Evolutionary conservation across 2,329 filamentous ascomycete species (phyloP).

Genomic region (Calonectria hongkongensis): DNA sequence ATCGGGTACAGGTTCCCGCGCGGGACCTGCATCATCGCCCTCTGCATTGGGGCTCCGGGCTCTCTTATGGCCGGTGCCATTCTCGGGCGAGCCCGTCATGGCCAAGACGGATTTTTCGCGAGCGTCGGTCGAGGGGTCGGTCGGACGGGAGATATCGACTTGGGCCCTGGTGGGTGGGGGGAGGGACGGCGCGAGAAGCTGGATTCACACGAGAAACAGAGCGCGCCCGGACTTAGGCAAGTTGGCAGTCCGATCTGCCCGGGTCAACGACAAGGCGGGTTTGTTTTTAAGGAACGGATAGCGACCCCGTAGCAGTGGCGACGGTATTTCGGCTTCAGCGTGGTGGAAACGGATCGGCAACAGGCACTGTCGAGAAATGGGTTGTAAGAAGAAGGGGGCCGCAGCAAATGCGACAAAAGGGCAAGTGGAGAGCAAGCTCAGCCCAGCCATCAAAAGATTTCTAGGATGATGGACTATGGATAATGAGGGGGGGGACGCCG

Average conservation of each 20-base stretch:
- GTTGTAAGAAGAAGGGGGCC: slow-evolving; percentile 27
- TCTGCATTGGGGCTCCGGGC: slow-evolving; percentile 56
- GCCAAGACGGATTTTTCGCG: slow-evolving; percentile 30
- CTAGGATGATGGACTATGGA: slow-evolving; percentile 28
- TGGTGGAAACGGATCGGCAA: slow-evolving; percentile 13
- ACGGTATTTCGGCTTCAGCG: slow-evolving; percentile 20
- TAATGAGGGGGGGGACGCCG: slow-evolving; percentile 40
- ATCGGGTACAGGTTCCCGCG: slow-evolving; percentile 67
- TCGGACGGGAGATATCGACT: not conserved
- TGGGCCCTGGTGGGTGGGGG: slow-evolving; percentile 30
- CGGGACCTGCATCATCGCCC: slow-evolving; percentile 58
- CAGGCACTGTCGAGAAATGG: not conserved
- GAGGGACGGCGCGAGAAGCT: slow-evolving; percentile 36
- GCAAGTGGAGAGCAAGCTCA: slow-evolving; percentile 41
- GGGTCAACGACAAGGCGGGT: slow-evolving; percentile 1
- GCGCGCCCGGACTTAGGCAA: slow-evolving; percentile 20
- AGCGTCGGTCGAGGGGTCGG: slow-evolving; percentile 30
- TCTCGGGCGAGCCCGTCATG: slow-evolving; percentile 63
- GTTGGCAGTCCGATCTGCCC: slow-evolving; percentile 42
- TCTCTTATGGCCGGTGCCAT: slow-evolving; percentile 57
- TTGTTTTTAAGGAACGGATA: not conserved
- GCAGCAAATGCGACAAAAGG: slow-evolving; percentile 30
- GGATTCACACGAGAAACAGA: slow-evolving; percentile 36
- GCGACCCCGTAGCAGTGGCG: slow-evolving; percentile 5
- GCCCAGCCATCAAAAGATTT: slow-evolving; percentile 36